Evolutionary conservation across 2,329 filamentous ascomycete species (phyloP), one percentile per base, ranked within the genome.

Genomic region (Alternaria consortialis): DNA sequence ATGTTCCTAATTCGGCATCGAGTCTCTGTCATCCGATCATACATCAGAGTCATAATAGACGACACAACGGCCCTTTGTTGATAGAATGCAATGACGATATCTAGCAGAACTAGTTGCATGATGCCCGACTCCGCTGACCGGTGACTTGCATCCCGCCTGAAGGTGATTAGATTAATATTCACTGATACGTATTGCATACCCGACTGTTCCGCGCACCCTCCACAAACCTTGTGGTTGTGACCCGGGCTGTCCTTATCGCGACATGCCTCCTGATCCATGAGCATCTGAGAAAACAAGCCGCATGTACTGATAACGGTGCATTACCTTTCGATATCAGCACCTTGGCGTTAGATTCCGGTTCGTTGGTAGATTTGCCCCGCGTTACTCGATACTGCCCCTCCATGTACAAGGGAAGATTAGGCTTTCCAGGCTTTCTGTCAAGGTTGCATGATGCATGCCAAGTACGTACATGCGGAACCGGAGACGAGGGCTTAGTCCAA

Each of bases 301-400:
- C 32, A 37, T 50, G 50, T 44, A 64, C 62, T 70, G 69, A 72
- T 72, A 72, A 72, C 61, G 23, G 31, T 68, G 66, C 66, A 67
- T 67, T 57, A 62, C 46, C 53, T 44, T 51, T 60, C 31, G 63
- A 60, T 64, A 56, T 64, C 61, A 66, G 43, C 58, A 56, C 34
- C 63, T 68, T 62, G 59, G 63, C 61, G 44, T 34, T 20, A 43
- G 32, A 39, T 55, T 59, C 60, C 56, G 65, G 50, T 53, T 63
- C 53, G 52, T 55, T 39, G 39, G 50, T 40, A 55, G 20, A 31
- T 32, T 37, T 67, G 60, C 65, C 65, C 65, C 63, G 57, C 65
- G 52, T 48, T 55, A 36, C 51, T 55, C 56, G 36, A 34, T 46
- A 54, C 56, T 61, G 48, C 65, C 63, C 65, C 65, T 64, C 65